Base-by-base conservation (phyloP, 768 basidiomycete genomes). In the Calocybe gangraenosa region DNA sequence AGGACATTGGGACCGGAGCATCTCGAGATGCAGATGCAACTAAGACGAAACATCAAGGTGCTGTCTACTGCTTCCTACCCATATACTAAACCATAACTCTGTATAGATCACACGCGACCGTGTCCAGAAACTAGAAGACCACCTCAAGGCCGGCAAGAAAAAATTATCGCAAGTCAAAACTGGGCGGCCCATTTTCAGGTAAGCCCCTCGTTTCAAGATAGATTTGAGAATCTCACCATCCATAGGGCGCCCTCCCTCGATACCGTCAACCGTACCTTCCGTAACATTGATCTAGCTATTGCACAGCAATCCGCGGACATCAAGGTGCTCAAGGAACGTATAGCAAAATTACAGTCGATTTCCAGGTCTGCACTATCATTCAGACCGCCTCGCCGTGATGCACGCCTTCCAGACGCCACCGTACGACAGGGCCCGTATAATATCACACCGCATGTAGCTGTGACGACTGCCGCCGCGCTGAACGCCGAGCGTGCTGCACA, bases 1-100 rank as follows among this genome's bases (percentile, higher is more conserved):
- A 74, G 87, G 37, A 82, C 84, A n/a, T 65, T 93, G n/a, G 86
- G 86, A 10, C 92, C 95, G 0, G 92, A 97, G 57, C 85, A 92
- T 57, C 71, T 82, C 11, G 92, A 94, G 58, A 84, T 80, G 1
- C 93, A 94, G 59, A 78, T 73, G 1, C 80, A 83, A 44, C 66
- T 97, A 20, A 75, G 92, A 23, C 78, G 82, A 52, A 71, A 74
- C 50, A 80, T 89, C 30, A 70, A 84, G 59, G 92, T 91, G 53
- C 34, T 11, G 42, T 13, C 14, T 23, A 37, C 40, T 13, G 50
- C n/a, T 44, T 31, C 39, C 21, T 19, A 36, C n/a, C n/a, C n/a
- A n/a, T n/a, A n/a, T n/a, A n/a, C n/a, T n/a, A n/a, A n/a, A n/a
- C n/a, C n/a, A n/a, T n/a, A n/a, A n/a, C n/a, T n/a, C n/a, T n/a